Evolutionary conservation across 2,329 filamentous ascomycete species (phyloP).

Genomic region (Cadophora malorum): DNA sequence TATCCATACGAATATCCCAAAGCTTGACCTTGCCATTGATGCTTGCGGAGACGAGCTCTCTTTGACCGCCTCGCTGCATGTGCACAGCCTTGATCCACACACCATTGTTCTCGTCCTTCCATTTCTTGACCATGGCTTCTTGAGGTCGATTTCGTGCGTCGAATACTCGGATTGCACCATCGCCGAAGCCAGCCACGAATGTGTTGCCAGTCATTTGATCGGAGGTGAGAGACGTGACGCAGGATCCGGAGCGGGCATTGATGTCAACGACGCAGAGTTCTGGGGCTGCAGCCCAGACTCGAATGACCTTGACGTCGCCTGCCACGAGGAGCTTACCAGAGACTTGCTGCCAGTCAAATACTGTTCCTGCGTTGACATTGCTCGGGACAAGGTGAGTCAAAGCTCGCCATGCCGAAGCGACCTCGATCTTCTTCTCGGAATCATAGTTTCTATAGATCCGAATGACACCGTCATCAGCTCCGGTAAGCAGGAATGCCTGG

Average conservation of each 20-base stretch:
- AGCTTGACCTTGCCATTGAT: conserved; percentile 92
- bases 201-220: conserved; percentile 98
- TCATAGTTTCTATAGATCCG: conserved; percentile 95
- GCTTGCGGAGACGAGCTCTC: conserved; percentile 89
- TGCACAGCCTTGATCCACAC: conserved; percentile 97
- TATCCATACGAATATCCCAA: conserved; percentile 93
- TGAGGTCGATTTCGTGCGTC: conserved; percentile 85
- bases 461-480: conserved; percentile 92
- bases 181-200: conserved; percentile 95
- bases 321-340: conserved; percentile 93
- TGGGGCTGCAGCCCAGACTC: conserved; percentile 93
- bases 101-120: conserved; percentile 85
- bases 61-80: conserved; percentile 92
- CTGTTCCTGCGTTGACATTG: conserved; percentile 92
- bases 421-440: conserved; percentile 73
- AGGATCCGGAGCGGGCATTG: conserved; percentile 90
- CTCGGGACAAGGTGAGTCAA: conserved; percentile 92
- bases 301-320: conserved; percentile 92
- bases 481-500: conserved; percentile 91
- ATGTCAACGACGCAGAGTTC: conserved; percentile 95
- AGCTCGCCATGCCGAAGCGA: conserved; percentile 90
- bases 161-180: conserved; percentile 92
- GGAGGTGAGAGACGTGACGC: conserved; percentile 93
- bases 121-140: conserved; percentile 93
- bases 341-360: conserved; percentile 99